These are phyloP conservation scores for Schizonepeta tenuifolia DNA, from an alignment of 257 asterid species.

Conservation along the genomic window DNA sequence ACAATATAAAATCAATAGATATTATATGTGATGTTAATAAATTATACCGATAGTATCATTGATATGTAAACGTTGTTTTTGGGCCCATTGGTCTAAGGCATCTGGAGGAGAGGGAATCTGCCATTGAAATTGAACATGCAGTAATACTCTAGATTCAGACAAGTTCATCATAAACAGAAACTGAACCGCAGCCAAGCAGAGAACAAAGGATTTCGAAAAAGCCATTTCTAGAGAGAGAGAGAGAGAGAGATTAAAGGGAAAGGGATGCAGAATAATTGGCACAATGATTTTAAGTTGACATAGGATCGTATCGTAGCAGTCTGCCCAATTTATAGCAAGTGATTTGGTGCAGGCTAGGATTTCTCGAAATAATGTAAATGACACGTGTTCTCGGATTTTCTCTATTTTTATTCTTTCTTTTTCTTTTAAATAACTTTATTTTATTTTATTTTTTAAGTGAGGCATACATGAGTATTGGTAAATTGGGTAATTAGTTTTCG, in stretches of 20 bases:
- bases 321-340: slow-evolving; percentile 23
- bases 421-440: neutral
- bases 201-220: slow-evolving; percentile 33
- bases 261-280: neutral
- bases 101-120: slow-evolving; percentile 57
- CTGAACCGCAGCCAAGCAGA: slow-evolving; percentile 33
- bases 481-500: neutral
- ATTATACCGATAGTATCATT: slow-evolving; percentile 74
- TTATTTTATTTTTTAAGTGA: neutral
- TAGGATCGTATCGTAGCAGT: neutral
- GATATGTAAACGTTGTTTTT: slow-evolving; percentile 48
- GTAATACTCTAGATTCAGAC: slow-evolving; percentile 49
- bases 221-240: slow-evolving; percentile 38
- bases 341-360: neutral
- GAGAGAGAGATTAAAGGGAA: neutral
- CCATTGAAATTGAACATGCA: too few relatives aligned
- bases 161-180: slow-evolving; percentile 27
- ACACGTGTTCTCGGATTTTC: slow-evolving; percentile 2
- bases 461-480: neutral
- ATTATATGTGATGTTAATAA: too few relatives aligned
- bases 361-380: neutral
- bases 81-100: slow-evolving; percentile 56
- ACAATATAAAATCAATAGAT: neutral
- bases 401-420: neutral
- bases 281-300: neutral